These are phyloP conservation scores for Ogataea sp. DNA, from an alignment of 805 yeast species.

Conservation along the genomic window DNA sequence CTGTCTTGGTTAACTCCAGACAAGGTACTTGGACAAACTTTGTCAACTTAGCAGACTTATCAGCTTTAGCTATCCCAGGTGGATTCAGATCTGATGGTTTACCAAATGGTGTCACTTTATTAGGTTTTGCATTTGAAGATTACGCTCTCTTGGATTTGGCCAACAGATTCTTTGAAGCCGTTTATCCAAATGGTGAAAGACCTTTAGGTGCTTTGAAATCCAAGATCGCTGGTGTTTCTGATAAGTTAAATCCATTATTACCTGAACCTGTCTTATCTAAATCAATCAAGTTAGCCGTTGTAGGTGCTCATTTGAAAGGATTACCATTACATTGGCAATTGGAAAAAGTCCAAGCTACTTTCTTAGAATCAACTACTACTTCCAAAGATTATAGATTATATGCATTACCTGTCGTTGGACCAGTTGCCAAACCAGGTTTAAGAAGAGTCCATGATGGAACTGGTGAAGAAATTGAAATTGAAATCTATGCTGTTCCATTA, in stretches of 20 bases:
- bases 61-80: slow-evolving; percentile 86
- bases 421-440: slow-evolving; percentile 85
- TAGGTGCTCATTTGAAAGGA: slow-evolving; percentile 90
- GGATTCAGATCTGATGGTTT: slow-evolving; percentile 82
- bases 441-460: slow-evolving; percentile 43
- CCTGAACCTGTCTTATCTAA: slow-evolving; percentile 36
- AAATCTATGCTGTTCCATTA: slow-evolving; percentile 75
- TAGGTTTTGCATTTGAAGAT: slow-evolving; percentile 79
- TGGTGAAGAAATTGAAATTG: slow-evolving; percentile 64
- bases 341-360: slow-evolving; percentile 70
- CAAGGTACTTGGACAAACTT: slow-evolving; percentile 99
- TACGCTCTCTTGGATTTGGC: slow-evolving; percentile 85
- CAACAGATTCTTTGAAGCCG: slow-evolving; percentile 48
- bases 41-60: slow-evolving; percentile 87
- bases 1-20: slow-evolving; percentile 71
- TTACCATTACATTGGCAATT: slow-evolving; percentile 93
- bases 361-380: slow-evolving; percentile 59
- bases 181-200: slow-evolving; percentile 39
- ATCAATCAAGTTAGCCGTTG: slow-evolving; percentile 75
- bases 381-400: slow-evolving; percentile 65
- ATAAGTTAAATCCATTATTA: slow-evolving; percentile 35
- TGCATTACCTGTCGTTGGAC: slow-evolving; percentile 77
- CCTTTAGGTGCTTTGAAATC: slow-evolving; percentile 38
- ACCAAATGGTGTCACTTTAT: slow-evolving; percentile 84
- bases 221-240: slow-evolving; percentile 23